Conservation (phyloP, 2,329 filamentous ascomycete species). For the Shiraia bambusicola region DNA sequence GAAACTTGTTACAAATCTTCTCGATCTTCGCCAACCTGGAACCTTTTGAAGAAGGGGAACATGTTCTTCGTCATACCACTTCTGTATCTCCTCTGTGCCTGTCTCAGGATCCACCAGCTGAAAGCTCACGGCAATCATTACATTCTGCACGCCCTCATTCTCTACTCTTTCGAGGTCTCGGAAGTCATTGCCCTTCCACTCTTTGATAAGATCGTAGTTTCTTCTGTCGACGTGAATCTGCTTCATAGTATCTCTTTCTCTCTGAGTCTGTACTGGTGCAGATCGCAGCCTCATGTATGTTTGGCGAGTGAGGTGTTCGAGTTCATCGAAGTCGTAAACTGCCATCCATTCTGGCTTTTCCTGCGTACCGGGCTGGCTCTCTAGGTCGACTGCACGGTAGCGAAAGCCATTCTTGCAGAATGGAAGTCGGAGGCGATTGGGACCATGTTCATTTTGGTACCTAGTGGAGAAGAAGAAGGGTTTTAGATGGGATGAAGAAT, state of each 20-base stretch:
- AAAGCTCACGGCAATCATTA: slow-evolving; percentile 64
- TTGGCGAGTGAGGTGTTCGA: slow-evolving; percentile 68
- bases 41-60: slow-evolving; percentile 69
- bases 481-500: slow-evolving; percentile 16
- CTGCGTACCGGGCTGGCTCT: slow-evolving; percentile 27
- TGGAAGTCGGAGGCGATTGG: slow-evolving; percentile 72
- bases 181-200: slow-evolving; percentile 59
- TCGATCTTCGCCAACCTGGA: slow-evolving; percentile 75
- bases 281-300: slow-evolving; percentile 68
- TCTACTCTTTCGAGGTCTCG: slow-evolving; percentile 61
- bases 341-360: slow-evolving; percentile 71
- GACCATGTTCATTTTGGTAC: slow-evolving; percentile 92
- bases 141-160: slow-evolving; percentile 55
- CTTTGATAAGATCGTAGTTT: slow-evolving; percentile 67
- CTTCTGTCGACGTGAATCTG: slow-evolving; percentile 68
- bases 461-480: slow-evolving; percentile 35
- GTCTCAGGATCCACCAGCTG: slow-evolving; percentile 56
- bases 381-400: slow-evolving; percentile 67
- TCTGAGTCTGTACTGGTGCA: slow-evolving; percentile 56
- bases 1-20: slow-evolving; percentile 67
- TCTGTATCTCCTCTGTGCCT: slow-evolving; percentile 57
- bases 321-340: slow-evolving; percentile 77
- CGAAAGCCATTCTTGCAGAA: slow-evolving; percentile 77
- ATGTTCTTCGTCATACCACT: slow-evolving; percentile 77
- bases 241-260: slow-evolving; percentile 63